A percentile compares a stretch with the other conserved stretches of the same genome.
These are phyloP conservation scores for Citrullus amarus DNA, from an alignment of 306 rosid genomes.

Conservation along the genomic window DNA sequence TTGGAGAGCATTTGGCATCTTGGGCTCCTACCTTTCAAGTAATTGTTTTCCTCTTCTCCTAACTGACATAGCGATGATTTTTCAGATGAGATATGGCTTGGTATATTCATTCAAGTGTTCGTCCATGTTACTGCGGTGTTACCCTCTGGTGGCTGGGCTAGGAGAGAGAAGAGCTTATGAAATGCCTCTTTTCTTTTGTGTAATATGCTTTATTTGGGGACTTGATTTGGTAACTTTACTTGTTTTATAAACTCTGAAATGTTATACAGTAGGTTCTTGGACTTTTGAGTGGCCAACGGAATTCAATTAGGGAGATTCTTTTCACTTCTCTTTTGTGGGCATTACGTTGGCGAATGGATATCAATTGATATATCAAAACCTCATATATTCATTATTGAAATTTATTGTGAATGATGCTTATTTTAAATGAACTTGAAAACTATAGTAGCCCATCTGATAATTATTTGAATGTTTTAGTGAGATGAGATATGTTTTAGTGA, in stretches of 20 bases:
- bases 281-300: not conserved
- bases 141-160: not conserved
- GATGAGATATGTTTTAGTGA: too few relatives aligned
- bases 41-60: constrained; percentile 4
- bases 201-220: constrained; percentile 1
- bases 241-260: not conserved
- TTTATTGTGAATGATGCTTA: not conserved
- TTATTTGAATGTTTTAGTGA: not conserved
- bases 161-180: not conserved
- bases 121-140: not conserved
- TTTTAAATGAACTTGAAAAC: not conserved
- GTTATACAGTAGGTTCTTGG: not conserved
- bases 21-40: not conserved
- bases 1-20: not conserved
- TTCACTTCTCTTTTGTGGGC: not conserved
- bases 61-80: not conserved
- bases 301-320: not conserved
- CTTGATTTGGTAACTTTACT: not conserved
- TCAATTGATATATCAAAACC: not conserved
- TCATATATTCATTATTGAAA: not conserved
- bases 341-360: not conserved
- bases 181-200: not conserved
- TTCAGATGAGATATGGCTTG: constrained; percentile 5
- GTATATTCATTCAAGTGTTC: not conserved
- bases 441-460: not conserved